Evolutionary conservation across 2,329 filamentous ascomycete genomes (phyloP).

Genomic region (Aureobasidium sp.): DNA sequence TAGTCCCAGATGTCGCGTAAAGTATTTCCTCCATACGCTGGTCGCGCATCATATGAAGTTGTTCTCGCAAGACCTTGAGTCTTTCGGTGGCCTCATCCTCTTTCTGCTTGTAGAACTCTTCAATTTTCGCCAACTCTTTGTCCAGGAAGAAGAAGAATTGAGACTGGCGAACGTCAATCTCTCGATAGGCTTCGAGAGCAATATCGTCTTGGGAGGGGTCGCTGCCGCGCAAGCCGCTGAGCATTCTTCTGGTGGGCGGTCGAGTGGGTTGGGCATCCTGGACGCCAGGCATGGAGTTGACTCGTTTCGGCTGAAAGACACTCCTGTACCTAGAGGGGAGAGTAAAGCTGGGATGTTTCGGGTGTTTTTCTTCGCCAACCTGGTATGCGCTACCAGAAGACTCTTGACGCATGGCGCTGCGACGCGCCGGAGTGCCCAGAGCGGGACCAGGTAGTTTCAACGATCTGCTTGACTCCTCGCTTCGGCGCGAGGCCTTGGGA

Average conservation of each 20-base stretch:
- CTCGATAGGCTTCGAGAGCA: slow-evolving; percentile 50
- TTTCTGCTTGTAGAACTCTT: slow-evolving; percentile 80
- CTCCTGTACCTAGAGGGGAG: slow-evolving; percentile 22
- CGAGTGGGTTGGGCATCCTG: slow-evolving; percentile 24
- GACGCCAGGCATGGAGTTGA: slow-evolving; percentile 33
- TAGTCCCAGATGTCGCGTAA: slow-evolving; percentile 23
- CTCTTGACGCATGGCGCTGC: not conserved
- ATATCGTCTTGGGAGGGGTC: slow-evolving; percentile 40
- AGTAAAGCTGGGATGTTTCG: slow-evolving; percentile 18
- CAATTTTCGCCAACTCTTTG: slow-evolving; percentile 80
- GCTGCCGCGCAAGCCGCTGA: slow-evolving; percentile 37
- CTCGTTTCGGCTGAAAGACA: slow-evolving; percentile 34
- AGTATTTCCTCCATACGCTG: slow-evolving; percentile 67
- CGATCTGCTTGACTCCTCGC: slow-evolving; percentile 34
- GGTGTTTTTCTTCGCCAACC: slow-evolving; percentile 32
- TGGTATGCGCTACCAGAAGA: slow-evolving; percentile 34
- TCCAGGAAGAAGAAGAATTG: slow-evolving; percentile 87
- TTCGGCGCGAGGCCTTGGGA: slow-evolving; percentile 19
- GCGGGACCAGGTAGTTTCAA: slow-evolving; percentile 59
- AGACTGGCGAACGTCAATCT: slow-evolving; percentile 66
- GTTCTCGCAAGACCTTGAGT: slow-evolving; percentile 64
- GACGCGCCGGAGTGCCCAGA: slow-evolving; percentile 35
- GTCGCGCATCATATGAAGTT: slow-evolving; percentile 90
- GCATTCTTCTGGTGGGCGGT: slow-evolving; percentile 34
- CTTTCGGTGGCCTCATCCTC: slow-evolving; percentile 76